Conservation (phyloP, 129 eudicot species). For the Gnaphalium uliginosum region DNA sequence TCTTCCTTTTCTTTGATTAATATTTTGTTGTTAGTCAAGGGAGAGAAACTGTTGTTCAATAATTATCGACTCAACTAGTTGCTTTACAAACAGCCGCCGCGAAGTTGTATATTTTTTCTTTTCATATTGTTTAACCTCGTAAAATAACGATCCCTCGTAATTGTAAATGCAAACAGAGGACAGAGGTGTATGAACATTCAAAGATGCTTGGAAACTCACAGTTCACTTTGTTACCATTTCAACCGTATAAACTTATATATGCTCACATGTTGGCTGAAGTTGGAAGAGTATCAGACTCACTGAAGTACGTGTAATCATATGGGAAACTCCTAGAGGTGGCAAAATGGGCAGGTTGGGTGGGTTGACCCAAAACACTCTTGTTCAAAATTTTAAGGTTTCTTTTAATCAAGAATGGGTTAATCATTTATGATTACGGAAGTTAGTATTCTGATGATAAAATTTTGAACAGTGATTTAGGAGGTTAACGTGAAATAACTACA, state of each 20-base stretch:
- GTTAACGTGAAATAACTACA: not conserved
- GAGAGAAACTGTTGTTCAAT: not conserved
- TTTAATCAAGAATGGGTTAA: not conserved
- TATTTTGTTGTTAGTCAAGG: not conserved
- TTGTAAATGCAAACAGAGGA: slow-evolving; percentile 59
- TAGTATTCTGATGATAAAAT: not conserved
- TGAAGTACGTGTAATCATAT: slow-evolving; percentile 49
- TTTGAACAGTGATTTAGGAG: not conserved
- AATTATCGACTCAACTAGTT: not conserved
- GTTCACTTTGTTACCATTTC: slow-evolving; percentile 79
- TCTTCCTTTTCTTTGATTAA: not conserved
- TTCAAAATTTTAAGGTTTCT: not conserved
- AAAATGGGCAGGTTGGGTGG: not conserved
- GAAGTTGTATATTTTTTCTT: not conserved
- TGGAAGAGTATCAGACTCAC: slow-evolving; percentile 82
- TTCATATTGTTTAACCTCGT: not conserved
- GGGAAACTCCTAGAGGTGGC: not conserved
- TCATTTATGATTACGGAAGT: not conserved
- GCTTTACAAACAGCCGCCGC: not conserved
- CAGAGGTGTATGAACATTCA: slow-evolving; percentile 86
- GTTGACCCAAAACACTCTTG: not conserved
- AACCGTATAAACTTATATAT: slow-evolving; percentile 84
- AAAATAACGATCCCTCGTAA: slow-evolving; percentile 19
- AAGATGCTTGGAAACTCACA: slow-evolving; percentile 87
- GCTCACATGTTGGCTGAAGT: slow-evolving; percentile 98